Evolutionary conservation across 1,284 basidiomycete species (phyloP).

Genomic region (Cutaneotrichosporon cavernicola): DNA sequence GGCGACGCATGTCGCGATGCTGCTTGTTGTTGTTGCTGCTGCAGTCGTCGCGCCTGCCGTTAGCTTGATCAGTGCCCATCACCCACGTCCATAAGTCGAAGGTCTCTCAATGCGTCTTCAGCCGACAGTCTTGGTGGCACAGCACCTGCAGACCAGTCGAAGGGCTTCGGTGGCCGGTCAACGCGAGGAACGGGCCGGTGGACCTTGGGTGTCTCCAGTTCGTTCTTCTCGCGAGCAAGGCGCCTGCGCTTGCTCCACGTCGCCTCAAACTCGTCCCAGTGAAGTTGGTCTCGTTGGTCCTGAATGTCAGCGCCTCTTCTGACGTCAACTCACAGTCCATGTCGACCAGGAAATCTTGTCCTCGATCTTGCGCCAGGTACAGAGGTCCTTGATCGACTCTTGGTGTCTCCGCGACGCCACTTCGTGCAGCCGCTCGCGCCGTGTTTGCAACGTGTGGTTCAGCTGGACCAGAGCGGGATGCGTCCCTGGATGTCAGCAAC

Average conservation of each 20-base stretch:
- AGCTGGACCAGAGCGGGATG: slow-evolving; percentile 58
- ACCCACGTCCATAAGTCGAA: slow-evolving; percentile 49
- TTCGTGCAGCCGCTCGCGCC: slow-evolving; percentile 47
- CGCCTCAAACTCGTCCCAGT: slow-evolving; percentile 56
- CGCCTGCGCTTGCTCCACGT: slow-evolving; percentile 56
- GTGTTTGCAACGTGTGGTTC: slow-evolving; percentile 45
- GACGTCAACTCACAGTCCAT: slow-evolving; percentile 53
- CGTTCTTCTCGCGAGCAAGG: slow-evolving; percentile 58
- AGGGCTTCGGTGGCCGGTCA: slow-evolving; percentile 28
- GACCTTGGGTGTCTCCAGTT: slow-evolving; percentile 55
- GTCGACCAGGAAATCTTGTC: slow-evolving; percentile 55
- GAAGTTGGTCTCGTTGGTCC: slow-evolving; percentile 50
- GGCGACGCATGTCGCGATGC: slow-evolving; percentile 40
- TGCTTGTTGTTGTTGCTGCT: slow-evolving; percentile 21
- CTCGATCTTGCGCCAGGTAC: slow-evolving; percentile 50
- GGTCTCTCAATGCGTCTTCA: slow-evolving; percentile 41
- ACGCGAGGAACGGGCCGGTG: slow-evolving; percentile 44
- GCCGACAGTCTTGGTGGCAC: slow-evolving; percentile 33
- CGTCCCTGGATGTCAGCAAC: slow-evolving; percentile 45
- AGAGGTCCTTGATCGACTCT: slow-evolving; percentile 53
- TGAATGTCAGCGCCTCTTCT: slow-evolving; percentile 22
- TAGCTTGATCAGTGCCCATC: background rate
- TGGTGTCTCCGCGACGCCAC: slow-evolving; percentile 48
- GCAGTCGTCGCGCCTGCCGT: slow-evolving; percentile 12
- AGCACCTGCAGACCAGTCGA: slow-evolving; percentile 48